These are phyloP conservation scores for Rhodotorula sp. DNA, from an alignment of 1,284 basidiomycete species.

Conservation along the genomic window DNA sequence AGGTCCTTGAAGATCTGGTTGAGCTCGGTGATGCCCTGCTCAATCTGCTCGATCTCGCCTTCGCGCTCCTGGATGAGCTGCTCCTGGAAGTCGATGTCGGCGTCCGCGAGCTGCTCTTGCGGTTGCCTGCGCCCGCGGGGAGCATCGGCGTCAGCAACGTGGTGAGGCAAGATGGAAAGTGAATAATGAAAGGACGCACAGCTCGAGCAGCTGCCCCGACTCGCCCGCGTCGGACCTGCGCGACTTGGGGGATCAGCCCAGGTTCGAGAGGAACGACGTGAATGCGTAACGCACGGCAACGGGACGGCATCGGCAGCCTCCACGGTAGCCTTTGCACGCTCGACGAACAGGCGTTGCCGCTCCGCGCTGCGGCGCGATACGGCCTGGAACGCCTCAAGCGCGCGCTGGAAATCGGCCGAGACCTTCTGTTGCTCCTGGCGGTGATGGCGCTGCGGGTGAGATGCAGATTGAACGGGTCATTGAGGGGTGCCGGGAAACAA, in stretches of 20 bases:
- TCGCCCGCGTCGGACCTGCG: background rate
- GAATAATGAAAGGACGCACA: background rate
- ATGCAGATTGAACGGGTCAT: background rate
- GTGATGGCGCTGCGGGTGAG: conserved; percentile 42
- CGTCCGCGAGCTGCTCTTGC: conserved; percentile 58
- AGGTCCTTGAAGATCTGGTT: conserved; percentile 97
- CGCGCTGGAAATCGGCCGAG: conserved; percentile 86
- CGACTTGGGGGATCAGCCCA: background rate
- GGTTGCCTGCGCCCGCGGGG: conserved; percentile 12
- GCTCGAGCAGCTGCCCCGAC: conserved; percentile 29
- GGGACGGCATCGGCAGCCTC: conserved; percentile 30
- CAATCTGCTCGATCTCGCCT: conserved; percentile 92
- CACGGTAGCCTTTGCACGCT: conserved; percentile 70
- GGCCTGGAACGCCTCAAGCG: conserved; percentile 85
- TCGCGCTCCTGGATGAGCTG: conserved; percentile 94
- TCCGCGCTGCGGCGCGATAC: conserved; percentile 89
- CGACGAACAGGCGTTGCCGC: conserved; percentile 77
- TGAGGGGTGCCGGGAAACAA: conserved; percentile 8
- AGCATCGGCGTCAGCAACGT: background rate
- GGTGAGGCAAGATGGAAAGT: background rate
- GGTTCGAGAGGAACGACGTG: no score
- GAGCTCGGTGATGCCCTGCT: conserved; percentile 93
- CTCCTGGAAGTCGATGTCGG: conserved; percentile 94
- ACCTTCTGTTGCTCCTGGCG: conserved; percentile 70
- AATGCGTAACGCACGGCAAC: background rate